These are phyloP conservation scores for Scytalidium lignicola DNA, from an alignment of 2,329 filamentous ascomycete species.

Conservation along the genomic window DNA sequence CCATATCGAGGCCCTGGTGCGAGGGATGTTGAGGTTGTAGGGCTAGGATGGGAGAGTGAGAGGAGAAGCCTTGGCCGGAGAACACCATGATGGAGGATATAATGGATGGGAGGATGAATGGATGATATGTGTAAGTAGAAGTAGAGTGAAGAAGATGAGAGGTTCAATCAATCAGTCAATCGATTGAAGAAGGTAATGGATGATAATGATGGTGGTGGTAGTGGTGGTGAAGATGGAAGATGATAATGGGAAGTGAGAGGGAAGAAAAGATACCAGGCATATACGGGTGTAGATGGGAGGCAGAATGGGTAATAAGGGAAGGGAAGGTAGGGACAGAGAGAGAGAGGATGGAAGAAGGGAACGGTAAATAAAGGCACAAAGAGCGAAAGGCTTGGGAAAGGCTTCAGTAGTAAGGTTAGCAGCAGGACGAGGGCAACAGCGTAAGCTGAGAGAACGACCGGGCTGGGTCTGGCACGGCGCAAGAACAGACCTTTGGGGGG, in stretches of 20 bases:
- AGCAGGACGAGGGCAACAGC: not conserved
- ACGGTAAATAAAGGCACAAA: not conserved
- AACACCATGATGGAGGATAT: not conserved
- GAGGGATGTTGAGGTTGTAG: conserved; percentile 22
- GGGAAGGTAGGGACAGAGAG: not conserved
- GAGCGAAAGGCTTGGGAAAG: not conserved
- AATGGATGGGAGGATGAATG: not conserved
- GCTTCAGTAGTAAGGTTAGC: not conserved
- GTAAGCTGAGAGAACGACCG: not conserved
- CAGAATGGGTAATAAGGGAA: not conserved
- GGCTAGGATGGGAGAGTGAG: conserved; percentile 20
- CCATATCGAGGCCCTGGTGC: conserved; percentile 21
- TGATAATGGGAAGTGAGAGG: not conserved
- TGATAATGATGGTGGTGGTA: too few relatives aligned
- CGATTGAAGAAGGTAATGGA: not conserved
- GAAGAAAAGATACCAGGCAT: not conserved
- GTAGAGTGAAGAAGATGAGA: not conserved
- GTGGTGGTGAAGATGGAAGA: not conserved
- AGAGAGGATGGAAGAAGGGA: not conserved
- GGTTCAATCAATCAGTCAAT: too few relatives aligned
- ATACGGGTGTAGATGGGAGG: not conserved
- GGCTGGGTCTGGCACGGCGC: not conserved
- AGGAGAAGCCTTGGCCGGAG: conserved; percentile 2
- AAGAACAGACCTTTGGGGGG: not conserved
- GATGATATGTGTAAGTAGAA: not conserved